Percentiles rank a stretch among this genome's conserved stretches.
phyloP scores from a whole-genome alignment of 2,329 filamentous ascomycete species.

The Malbranchea cinnamomea region DNA sequence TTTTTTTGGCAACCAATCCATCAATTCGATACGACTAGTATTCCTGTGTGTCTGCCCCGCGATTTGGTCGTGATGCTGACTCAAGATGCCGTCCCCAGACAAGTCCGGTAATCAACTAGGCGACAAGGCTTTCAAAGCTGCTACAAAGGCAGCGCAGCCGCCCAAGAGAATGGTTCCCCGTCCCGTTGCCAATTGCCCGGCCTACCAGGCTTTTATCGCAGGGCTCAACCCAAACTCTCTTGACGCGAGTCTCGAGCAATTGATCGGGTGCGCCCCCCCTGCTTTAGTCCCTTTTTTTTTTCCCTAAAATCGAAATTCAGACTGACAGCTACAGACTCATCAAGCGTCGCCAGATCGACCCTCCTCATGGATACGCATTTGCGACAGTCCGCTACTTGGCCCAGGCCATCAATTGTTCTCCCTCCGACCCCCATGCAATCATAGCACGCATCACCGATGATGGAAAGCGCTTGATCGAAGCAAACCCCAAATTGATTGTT shows the following conservation, averaged over 20 bases:
- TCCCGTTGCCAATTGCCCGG: too few relatives aligned
- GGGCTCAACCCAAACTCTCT: slow-evolving; percentile 8
- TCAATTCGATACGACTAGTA: too few relatives aligned
- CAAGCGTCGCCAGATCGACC: slow-evolving; percentile 78
- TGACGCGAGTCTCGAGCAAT: slow-evolving; percentile 6
- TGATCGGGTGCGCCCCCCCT: slow-evolving; percentile 4
- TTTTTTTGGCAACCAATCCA: too few relatives aligned
- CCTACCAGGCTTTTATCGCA: too few relatives aligned
- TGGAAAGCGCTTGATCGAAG: slow-evolving; percentile 61
- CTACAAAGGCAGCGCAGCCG: slow-evolving; percentile 7
- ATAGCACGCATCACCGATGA: slow-evolving; percentile 66
- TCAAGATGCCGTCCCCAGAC: slow-evolving; percentile 5
- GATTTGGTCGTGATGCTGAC: too few relatives aligned
- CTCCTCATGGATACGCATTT: slow-evolving; percentile 75
- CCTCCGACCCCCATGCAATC: slow-evolving; percentile 60
- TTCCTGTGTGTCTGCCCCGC: too few relatives aligned
- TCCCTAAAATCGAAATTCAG: slow-evolving; percentile 5
- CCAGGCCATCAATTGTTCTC: slow-evolving; percentile 70
- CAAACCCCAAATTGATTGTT: slow-evolving; percentile 79
- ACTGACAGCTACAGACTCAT: slow-evolving; percentile 47
- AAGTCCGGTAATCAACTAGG: slow-evolving; percentile 3
- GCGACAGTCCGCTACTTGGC: slow-evolving; percentile 81
- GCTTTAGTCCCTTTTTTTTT: neutral
- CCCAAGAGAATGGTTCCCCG: too few relatives aligned
- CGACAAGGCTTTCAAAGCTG: slow-evolving; percentile 8